Conservation (phyloP, 2,329 filamentous ascomycete genomes). For the Passalora sequoiae region DNA sequence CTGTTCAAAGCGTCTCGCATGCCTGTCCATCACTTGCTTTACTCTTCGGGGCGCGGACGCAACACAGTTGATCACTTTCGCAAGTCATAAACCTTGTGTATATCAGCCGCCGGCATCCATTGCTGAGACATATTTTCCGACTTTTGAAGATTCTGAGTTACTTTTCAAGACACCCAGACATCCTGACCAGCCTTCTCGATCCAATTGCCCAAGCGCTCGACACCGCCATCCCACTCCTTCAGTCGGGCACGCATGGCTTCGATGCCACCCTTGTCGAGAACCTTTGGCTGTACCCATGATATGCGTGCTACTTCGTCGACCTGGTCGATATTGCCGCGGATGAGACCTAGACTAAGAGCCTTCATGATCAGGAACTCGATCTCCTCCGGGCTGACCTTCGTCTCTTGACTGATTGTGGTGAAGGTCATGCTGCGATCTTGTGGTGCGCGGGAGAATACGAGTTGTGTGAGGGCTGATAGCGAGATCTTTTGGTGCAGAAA, state of each 20-base stretch:
- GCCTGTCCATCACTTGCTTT: too few relatives aligned
- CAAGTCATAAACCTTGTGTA: too few relatives aligned
- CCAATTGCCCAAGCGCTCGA: constrained; percentile 95
- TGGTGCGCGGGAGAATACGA: constrained; percentile 90
- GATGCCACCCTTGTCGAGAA: constrained; percentile 92
- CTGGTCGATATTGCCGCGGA: constrained; percentile 92
- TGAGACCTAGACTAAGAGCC: constrained; percentile 84
- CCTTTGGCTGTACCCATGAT: constrained; percentile 98
- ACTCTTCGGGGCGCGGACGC: too few relatives aligned
- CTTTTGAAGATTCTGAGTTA: too few relatives aligned
- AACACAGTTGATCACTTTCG: too few relatives aligned
- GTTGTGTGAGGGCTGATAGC: constrained; percentile 89
- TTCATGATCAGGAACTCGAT: constrained; percentile 99
- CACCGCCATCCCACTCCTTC: constrained; percentile 91
- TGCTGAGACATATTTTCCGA: too few relatives aligned
- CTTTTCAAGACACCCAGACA: constrained; percentile 74
- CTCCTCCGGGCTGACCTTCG: constrained; percentile 82
- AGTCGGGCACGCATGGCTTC: constrained; percentile 82
- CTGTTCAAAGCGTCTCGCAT: too few relatives aligned
- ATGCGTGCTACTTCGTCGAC: constrained; percentile 91
- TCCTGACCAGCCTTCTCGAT: constrained; percentile 91
- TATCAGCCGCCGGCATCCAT: too few relatives aligned
- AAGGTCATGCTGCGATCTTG: constrained; percentile 96
- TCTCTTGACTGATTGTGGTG: constrained; percentile 79
- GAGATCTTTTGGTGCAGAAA: constrained; percentile 98